A percentile compares a stretch with the other conserved stretches of the same genome.
Conservation (phyloP, 2,329 filamentous ascomycete genomes). For the Venturia oleaginea region DNA sequence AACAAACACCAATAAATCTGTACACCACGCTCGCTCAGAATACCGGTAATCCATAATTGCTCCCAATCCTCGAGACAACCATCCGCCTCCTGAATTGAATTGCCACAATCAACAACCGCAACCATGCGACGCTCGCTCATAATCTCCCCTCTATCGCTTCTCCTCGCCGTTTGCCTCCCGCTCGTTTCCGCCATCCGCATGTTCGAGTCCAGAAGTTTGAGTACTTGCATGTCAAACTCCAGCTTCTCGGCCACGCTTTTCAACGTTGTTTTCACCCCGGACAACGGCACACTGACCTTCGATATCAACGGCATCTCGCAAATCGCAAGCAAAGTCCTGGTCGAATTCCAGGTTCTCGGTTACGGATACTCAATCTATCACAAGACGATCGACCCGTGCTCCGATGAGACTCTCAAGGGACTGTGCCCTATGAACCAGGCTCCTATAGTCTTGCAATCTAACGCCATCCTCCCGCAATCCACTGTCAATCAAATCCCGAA, state of each 20-base stretch:
- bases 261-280: conserved; percentile 70
- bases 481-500: conserved; percentile 61
- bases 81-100: conserved; percentile 8
- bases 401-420: conserved; percentile 50
- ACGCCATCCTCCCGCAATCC: conserved; percentile 48
- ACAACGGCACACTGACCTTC: conserved; percentile 63
- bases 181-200: conserved; percentile 51
- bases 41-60: background rate
- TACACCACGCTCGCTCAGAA: background rate
- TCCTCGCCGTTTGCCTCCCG: conserved; percentile 21
- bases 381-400: conserved; percentile 65
- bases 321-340: conserved; percentile 71
- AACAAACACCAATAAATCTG: background rate
- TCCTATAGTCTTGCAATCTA: conserved; percentile 61
- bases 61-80: background rate
- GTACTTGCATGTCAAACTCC: conserved; percentile 74
- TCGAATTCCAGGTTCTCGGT: conserved; percentile 66
- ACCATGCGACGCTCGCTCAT: conserved; percentile 16
- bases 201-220: conserved; percentile 75
- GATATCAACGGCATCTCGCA: conserved; percentile 75
- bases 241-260: conserved; percentile 85
- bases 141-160: conserved; percentile 10
- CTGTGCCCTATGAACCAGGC: conserved; percentile 88
- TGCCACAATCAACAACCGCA: background rate
- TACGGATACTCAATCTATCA: conserved; percentile 71